A percentile compares a stretch with the other conserved stretches of the same genome.
Evolutionary conservation across 441 rosid species (phyloP).

Genomic region (Erysimum cheiri): DNA sequence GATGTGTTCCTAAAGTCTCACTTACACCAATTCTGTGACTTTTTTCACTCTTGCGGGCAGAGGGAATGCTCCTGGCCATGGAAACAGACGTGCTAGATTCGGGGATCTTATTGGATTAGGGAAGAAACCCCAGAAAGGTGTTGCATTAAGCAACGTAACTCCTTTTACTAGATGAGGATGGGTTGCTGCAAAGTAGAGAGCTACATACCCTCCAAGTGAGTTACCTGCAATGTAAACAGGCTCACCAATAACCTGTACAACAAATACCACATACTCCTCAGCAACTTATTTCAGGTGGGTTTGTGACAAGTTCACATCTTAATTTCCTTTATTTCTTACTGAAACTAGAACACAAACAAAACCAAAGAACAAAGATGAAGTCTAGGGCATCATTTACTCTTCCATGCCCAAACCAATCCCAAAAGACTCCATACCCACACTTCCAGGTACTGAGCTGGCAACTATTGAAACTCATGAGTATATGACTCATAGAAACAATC

Average conservation of each 20-base stretch:
- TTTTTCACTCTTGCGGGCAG: slow-evolving; percentile 76
- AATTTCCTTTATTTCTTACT: background rate
- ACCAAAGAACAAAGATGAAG: background rate
- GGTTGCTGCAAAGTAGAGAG: slow-evolving; percentile 81
- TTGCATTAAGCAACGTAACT: slow-evolving; percentile 86
- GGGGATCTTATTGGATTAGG: slow-evolving; percentile 87
- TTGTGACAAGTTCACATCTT: background rate
- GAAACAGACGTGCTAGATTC: slow-evolving; percentile 68
- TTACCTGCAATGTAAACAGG: slow-evolving; percentile 90
- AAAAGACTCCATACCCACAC: slow-evolving; percentile 18
- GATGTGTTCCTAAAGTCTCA: background rate
- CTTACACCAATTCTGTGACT: slow-evolving; percentile 78
- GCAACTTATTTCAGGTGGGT: slow-evolving; percentile 14
- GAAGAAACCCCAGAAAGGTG: slow-evolving; percentile 95
- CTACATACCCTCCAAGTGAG: slow-evolving; percentile 92
- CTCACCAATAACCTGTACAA: slow-evolving; percentile 77
- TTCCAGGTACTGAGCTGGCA: background rate
- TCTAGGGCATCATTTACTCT: background rate
- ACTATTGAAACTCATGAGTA: slow-evolving; percentile 6
- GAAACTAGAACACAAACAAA: slow-evolving; percentile 15
- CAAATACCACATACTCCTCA: slow-evolving; percentile 31
- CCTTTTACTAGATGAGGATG: slow-evolving; percentile 87
- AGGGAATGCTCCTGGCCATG: slow-evolving; percentile 95
- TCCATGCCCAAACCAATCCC: background rate
- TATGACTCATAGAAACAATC: background rate